Base-by-base conservation (phyloP, 148 eudicot genomes). In the Tetragonia tetragonoides region DNA sequence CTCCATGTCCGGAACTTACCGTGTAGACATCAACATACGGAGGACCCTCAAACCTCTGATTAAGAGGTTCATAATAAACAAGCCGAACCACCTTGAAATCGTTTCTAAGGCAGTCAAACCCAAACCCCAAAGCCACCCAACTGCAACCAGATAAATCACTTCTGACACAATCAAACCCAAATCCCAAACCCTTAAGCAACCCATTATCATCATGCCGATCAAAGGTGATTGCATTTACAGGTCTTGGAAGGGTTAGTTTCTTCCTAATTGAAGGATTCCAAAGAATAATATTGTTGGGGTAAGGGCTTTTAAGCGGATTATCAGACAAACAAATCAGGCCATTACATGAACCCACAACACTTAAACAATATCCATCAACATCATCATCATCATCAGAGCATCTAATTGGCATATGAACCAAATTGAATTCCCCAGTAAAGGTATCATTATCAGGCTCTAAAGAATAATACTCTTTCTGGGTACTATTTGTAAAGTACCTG, bases 31-130 rank as follows among this genome's bases (percentile, higher is more conserved):
- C 84, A 28, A 78, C 86, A 39, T 15, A 41, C 5, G 78, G 81
- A 0, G 86, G 77, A 53, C 53, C 49, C 16, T 59, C 46, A 68
- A 56, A 15, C 38, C 51, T 53, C 41, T 7, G 56, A n/a, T 34
- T 69, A 23, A 7, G 5, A 46, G 39, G 10, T 34, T 37, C 49
- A 12, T 24, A 12, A 78, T 84, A 77, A 2, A 76, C 73, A 44
- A 87, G 10, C 47, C 87, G 81, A 28, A 84, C 84, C 20, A 84
- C 81, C 79, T 80, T 84, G 66, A 59, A 76, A 21, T 86, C 88
- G 42, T 63, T 57, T 2, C 14, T 70, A 4, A 40, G 59, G 1
- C 6, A 11, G 18, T 53, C 59, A 11, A 53, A 53, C 15, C 59
- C 59, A 53, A 53, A 53, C 3, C 59, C 59, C 59, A 53, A 53